Evolutionary conservation across 495 filamentous ascomycete genomes (phyloP).

Genomic region (Haplographium delicatum): DNA sequence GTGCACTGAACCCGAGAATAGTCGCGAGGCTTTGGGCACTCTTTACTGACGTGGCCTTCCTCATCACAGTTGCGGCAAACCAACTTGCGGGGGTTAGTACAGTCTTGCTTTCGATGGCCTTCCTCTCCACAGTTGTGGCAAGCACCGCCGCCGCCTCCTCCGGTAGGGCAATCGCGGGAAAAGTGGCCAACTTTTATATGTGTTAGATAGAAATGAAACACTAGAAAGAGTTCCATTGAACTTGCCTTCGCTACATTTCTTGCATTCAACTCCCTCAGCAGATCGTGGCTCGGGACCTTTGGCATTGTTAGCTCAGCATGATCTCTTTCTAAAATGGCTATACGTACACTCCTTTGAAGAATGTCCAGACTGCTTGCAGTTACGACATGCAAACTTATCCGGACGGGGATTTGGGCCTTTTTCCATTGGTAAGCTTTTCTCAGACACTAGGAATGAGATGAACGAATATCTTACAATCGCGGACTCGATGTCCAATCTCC

Average conservation of each 20-base stretch:
- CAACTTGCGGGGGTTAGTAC: conserved; percentile 37
- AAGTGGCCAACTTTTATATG: conserved; percentile 73
- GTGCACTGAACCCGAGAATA: conserved; percentile 31
- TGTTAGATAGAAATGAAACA: not conserved
- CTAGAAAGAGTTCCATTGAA: conserved; percentile 3
- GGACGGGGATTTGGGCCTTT: conserved; percentile 45
- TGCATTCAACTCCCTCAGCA: conserved; percentile 72
- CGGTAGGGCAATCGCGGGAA: conserved; percentile 70
- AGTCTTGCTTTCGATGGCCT: conserved; percentile 37
- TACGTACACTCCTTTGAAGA: conserved; percentile 49
- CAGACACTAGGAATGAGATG: not conserved
- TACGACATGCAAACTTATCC: conserved; percentile 66
- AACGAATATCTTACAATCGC: conserved; percentile 55
- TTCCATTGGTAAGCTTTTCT: conserved; percentile 27
- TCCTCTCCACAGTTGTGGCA: conserved; percentile 25
- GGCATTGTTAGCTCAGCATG: not conserved
- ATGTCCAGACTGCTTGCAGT: conserved; percentile 72
- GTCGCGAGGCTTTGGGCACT: conserved; percentile 73
- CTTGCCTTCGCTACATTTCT: conserved; percentile 66
- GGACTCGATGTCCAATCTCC: conserved; percentile 59
- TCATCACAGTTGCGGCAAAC: conserved; percentile 70
- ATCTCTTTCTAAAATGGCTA: not conserved
- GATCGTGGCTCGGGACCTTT: conserved; percentile 57
- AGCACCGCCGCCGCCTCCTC: conserved; percentile 20
- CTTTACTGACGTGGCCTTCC: conserved; percentile 63